These are phyloP conservation scores for Penicillium sp. DNA, from an alignment of 2,329 filamentous ascomycete genomes.

Conservation along the genomic window DNA sequence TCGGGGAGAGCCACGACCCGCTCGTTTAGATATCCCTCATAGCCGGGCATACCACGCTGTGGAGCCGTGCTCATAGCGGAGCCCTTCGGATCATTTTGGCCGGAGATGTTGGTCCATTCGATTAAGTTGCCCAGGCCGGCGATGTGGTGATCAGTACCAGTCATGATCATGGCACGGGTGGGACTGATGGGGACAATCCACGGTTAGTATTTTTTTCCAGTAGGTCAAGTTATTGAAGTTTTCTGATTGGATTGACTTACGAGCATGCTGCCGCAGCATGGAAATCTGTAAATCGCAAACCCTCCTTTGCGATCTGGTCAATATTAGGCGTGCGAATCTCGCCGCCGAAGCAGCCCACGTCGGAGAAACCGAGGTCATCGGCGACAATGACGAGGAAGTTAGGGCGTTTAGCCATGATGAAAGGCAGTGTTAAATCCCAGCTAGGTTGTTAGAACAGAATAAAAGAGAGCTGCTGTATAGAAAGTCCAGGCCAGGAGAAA, in stretches of 20 bases:
- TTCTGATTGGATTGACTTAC: background rate
- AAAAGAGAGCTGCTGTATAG: background rate
- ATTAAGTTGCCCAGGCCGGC: constrained; percentile 63
- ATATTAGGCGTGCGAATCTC: constrained; percentile 67
- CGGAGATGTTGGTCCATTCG: constrained; percentile 63
- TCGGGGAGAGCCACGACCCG: constrained; percentile 65
- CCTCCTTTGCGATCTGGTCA: constrained; percentile 59
- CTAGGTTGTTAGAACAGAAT: background rate
- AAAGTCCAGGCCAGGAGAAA: background rate
- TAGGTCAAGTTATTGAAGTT: background rate
- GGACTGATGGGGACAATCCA: constrained; percentile 41
- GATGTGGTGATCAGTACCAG: constrained; percentile 65
- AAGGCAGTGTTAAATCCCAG: background rate
- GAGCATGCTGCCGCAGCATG: constrained; percentile 70
- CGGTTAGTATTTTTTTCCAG: background rate
- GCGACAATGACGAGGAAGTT: constrained; percentile 67
- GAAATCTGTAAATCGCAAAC: constrained; percentile 68
- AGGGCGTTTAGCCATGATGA: constrained; percentile 53
- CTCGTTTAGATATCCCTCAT: constrained; percentile 69
- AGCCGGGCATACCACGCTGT: constrained; percentile 64
- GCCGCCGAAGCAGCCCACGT: constrained; percentile 64
- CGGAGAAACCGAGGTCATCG: constrained; percentile 66
- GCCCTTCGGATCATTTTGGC: constrained; percentile 59
- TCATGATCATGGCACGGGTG: constrained; percentile 70
- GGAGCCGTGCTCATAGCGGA: constrained; percentile 59